phyloP scores from a whole-genome alignment of 495 filamentous ascomycete genomes.

The Tetracladium marchalianum region DNA sequence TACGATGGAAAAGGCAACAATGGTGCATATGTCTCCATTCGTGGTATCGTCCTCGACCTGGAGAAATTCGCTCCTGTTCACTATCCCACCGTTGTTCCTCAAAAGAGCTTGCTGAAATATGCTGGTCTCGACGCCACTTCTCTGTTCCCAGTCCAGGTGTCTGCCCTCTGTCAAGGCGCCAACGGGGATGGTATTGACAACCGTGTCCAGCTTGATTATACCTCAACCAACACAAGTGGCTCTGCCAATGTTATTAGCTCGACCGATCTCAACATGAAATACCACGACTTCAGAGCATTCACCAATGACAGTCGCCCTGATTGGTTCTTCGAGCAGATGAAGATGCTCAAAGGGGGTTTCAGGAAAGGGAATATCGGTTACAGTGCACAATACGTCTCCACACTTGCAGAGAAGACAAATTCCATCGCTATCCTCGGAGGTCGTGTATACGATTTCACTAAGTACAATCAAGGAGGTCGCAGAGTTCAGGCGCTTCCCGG shows the following conservation, averaged over 20 bases:
- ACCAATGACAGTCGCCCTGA: constrained; percentile 74
- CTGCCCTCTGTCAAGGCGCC: constrained; percentile 75
- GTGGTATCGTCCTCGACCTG: constrained; percentile 83
- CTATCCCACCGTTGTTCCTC: constrained; percentile 66
- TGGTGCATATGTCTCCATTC: constrained; percentile 65
- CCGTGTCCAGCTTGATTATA: constrained; percentile 72
- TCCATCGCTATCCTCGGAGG: constrained; percentile 71
- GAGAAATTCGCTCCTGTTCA: constrained; percentile 64
- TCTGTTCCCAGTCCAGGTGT: constrained; percentile 92
- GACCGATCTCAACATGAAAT: constrained; percentile 63
- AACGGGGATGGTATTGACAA: constrained; percentile 50
- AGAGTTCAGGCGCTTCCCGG: constrained; percentile 44
- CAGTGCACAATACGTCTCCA: constrained; percentile 63
- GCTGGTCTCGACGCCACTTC: constrained; percentile 76
- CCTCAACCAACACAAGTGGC: constrained; percentile 61
- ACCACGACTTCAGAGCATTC: constrained; percentile 87
- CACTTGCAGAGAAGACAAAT: constrained; percentile 51
- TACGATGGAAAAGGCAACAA: constrained; percentile 62
- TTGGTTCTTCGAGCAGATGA: constrained; percentile 86
- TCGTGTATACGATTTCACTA: constrained; percentile 84
- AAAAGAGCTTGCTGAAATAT: constrained; percentile 61
- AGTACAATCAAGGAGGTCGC: constrained; percentile 72
- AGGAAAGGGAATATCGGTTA: constrained; percentile 87
- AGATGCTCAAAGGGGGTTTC: constrained; percentile 62
- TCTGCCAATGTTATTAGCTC: constrained; percentile 51